Evolutionary conservation across 176 grass and related monocot genomes (phyloP).

Genomic region (Saccharum spontaneum): DNA sequence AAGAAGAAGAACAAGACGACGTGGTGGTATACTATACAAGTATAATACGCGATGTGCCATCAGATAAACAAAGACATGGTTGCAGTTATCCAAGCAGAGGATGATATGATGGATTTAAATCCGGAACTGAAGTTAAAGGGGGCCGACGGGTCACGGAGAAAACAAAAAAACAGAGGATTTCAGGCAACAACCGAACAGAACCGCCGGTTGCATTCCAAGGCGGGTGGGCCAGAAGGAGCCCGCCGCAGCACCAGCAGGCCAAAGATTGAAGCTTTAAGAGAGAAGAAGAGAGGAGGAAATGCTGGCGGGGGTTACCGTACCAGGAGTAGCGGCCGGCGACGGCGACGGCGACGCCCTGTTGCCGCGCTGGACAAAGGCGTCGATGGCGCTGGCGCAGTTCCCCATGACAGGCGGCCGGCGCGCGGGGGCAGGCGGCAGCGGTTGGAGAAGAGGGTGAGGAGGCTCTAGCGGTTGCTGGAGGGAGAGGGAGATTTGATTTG

Average conservation of each 20-base stretch:
- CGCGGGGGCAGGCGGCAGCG: background rate
- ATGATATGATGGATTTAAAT: background rate
- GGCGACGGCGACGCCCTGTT: background rate
- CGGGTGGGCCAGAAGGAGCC: background rate
- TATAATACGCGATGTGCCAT: background rate
- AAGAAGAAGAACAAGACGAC: background rate
- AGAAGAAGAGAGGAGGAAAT: background rate
- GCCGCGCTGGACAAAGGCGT: slow-evolving; percentile 12
- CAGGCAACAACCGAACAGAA: background rate
- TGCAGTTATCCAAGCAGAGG: background rate
- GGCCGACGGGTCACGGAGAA: no score
- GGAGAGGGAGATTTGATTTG: background rate
- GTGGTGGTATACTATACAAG: background rate
- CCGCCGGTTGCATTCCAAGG: background rate
- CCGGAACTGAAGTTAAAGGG: no score
- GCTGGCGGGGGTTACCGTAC: background rate
- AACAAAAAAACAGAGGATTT: background rate
- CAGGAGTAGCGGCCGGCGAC: background rate
- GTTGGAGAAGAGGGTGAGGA: background rate
- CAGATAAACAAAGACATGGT: background rate
- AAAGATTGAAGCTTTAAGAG: background rate
- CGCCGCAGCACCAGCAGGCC: background rate
- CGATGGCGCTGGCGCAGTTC: slow-evolving; percentile 59
- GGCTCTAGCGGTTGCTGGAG: background rate
- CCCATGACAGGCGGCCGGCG: slow-evolving; percentile 39